Conservation (phyloP, 1,284 basidiomycete genomes). For the Ceratobasidium sp. region DNA sequence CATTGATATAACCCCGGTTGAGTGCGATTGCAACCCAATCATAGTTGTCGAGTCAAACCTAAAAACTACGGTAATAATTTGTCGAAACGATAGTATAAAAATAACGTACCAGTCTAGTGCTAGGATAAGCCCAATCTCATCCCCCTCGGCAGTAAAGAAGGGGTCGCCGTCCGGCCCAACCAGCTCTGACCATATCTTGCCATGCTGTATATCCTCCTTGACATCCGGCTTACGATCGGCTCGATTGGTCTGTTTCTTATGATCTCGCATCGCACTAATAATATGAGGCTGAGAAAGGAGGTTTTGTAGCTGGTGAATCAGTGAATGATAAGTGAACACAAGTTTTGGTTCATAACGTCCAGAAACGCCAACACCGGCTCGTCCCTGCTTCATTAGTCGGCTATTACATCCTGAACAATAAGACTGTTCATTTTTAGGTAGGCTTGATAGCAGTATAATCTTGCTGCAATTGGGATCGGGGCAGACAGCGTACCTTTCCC, state of each 20-base stretch:
- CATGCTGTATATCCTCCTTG: conserved; percentile 40
- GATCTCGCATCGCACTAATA: conserved; percentile 7
- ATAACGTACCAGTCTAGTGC: conserved; percentile 28
- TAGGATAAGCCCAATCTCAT: conserved; percentile 31
- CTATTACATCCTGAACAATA: not conserved
- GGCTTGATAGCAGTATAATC: not conserved
- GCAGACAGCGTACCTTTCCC: not conserved
- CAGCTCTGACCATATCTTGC: conserved; percentile 24
- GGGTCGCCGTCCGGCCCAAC: not conserved
- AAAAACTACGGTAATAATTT: not conserved
- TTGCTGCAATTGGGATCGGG: not conserved
- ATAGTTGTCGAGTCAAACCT: conserved; percentile 31
- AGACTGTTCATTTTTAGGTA: not conserved
- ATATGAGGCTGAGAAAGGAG: conserved; percentile 21
- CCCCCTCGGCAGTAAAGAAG: conserved; percentile 19
- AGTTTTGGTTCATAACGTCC: not conserved
- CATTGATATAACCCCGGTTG: conserved; percentile 12
- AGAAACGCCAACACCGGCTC: not conserved
- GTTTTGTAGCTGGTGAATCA: conserved; percentile 5
- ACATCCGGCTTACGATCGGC: not conserved
- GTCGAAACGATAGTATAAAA: not conserved
- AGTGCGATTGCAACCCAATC: conserved; percentile 12
- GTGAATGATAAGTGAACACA: conserved; percentile 1
- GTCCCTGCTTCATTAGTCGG: not conserved
- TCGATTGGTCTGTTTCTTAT: conserved; percentile 7